phyloP scores from a whole-genome alignment of 2,329 filamentous ascomycete genomes.

The Nothomitra cinnamomea region DNA sequence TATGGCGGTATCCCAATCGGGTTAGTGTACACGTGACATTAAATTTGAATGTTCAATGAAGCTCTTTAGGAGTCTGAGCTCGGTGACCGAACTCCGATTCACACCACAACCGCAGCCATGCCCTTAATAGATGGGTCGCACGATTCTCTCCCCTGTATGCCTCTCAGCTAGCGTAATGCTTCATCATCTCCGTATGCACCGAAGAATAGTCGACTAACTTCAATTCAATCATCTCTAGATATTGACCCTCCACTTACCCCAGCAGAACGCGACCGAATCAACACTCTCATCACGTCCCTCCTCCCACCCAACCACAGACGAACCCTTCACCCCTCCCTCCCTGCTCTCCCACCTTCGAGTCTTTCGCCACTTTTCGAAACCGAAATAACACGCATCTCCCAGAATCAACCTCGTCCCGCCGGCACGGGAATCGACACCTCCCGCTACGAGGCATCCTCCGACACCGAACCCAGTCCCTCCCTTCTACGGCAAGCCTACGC shows the following conservation, averaged over 20 bases:
- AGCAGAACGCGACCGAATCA: conserved; percentile 45
- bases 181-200: no score
- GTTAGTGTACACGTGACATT: not conserved
- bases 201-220: conserved; percentile 8
- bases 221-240: conserved; percentile 33
- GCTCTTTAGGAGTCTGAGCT: no score
- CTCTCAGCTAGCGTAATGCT: no score
- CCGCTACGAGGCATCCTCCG: conserved; percentile 55
- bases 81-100: not conserved
- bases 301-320: conserved; percentile 31
- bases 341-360: conserved; percentile 31
- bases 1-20: no score
- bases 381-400: conserved; percentile 51
- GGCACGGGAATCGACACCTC: conserved; percentile 47
- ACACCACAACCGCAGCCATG: conserved; percentile 29
- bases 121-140: conserved; percentile 52
- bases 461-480: conserved; percentile 30
- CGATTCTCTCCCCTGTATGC: conserved; percentile 65
- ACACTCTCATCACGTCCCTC: conserved; percentile 53
- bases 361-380: conserved; percentile 50
- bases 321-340: conserved; percentile 40
- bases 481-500: conserved; percentile 39
- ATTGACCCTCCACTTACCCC: conserved; percentile 59
- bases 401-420: conserved; percentile 37
- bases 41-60: not conserved